Percentiles rank a stretch among this genome's conserved stretches.
Evolutionary conservation across 371 early-diverging fungal species (phyloP).

Genomic region (Dinochytrium kinnereticum): DNA sequence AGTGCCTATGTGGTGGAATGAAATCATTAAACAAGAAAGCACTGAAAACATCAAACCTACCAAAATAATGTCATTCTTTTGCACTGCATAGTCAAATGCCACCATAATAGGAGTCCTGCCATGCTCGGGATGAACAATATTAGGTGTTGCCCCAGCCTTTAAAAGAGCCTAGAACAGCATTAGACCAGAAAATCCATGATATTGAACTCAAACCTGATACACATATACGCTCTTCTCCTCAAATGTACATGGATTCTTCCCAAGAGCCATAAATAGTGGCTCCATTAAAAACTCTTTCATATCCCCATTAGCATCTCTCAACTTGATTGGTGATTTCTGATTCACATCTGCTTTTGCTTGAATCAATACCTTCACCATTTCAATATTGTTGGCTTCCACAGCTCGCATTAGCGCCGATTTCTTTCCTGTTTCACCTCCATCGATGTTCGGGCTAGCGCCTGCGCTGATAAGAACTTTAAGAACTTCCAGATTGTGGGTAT

Average conservation of each 20-base stretch:
- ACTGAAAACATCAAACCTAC: background rate
- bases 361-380: constrained; percentile 24
- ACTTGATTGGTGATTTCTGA: background rate
- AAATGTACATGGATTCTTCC: background rate
- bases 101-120: constrained; percentile 26
- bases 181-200: background rate
- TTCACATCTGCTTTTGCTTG: constrained; percentile 13
- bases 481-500: constrained; percentile 29
- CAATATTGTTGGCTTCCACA: constrained; percentile 31
- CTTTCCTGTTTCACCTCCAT: constrained; percentile 42
- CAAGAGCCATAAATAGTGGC: background rate
- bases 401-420: constrained; percentile 53
- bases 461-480: constrained; percentile 40
- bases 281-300: background rate
- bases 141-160: constrained; percentile 38
- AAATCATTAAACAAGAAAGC: background rate
- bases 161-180: constrained; percentile 38
- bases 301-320: background rate
- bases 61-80: constrained; percentile 18
- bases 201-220: background rate
- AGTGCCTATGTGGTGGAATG: constrained; percentile 29
- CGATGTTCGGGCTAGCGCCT: constrained; percentile 37
- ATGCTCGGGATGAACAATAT: constrained; percentile 43
- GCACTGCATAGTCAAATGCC: constrained; percentile 16
- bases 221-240: constrained; percentile 3